Percentiles rank a stretch among this genome's conserved stretches.
These are phyloP conservation scores for Saccharomyces hybrid DNA, from an alignment of 1,139 yeast species.

Conservation along the genomic window DNA sequence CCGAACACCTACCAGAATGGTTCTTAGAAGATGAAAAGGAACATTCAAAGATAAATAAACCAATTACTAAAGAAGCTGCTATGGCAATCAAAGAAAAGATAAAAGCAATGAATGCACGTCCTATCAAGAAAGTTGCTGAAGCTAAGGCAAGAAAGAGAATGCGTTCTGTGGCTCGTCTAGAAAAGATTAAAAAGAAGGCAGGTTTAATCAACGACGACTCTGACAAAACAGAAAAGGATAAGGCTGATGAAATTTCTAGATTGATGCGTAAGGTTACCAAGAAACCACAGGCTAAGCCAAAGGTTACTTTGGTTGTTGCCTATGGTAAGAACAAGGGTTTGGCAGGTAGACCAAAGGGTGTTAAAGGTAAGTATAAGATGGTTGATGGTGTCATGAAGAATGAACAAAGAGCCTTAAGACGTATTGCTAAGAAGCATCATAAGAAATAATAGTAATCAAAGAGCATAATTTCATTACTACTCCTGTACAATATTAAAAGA, in stretches of 20 bases:
- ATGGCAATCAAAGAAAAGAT: constrained; percentile 83
- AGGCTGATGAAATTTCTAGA: constrained; percentile 84
- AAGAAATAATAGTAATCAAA: constrained; percentile 28
- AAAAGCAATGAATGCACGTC: constrained; percentile 89
- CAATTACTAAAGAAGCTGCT: constrained; percentile 95
- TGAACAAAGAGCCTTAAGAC: constrained; percentile 85
- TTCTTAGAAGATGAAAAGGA: constrained; percentile 82
- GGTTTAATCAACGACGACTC: constrained; percentile 84
- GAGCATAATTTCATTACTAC: not conserved
- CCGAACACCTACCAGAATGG: constrained; percentile 91
- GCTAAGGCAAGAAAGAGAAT: constrained; percentile 95
- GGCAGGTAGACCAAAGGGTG: constrained; percentile 93
- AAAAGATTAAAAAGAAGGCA: constrained; percentile 87
- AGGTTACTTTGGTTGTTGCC: constrained; percentile 87
- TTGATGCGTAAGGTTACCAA: constrained; percentile 76
- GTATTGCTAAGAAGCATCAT: constrained; percentile 78
- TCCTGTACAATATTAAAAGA: not conserved
- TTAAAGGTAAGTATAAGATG: constrained; percentile 97
- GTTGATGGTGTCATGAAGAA: constrained; percentile 97
- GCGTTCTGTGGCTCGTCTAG: constrained; percentile 84
- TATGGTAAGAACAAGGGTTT: constrained; percentile 76
- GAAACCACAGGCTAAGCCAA: constrained; percentile 69
- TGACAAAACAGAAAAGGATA: constrained; percentile 82
- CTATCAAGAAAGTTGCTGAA: constrained; percentile 94
- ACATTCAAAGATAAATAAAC: constrained; percentile 80